Evolutionary conservation across 1,284 basidiomycete genomes (phyloP).

Genomic region (Rhizopogon hawkerae): DNA sequence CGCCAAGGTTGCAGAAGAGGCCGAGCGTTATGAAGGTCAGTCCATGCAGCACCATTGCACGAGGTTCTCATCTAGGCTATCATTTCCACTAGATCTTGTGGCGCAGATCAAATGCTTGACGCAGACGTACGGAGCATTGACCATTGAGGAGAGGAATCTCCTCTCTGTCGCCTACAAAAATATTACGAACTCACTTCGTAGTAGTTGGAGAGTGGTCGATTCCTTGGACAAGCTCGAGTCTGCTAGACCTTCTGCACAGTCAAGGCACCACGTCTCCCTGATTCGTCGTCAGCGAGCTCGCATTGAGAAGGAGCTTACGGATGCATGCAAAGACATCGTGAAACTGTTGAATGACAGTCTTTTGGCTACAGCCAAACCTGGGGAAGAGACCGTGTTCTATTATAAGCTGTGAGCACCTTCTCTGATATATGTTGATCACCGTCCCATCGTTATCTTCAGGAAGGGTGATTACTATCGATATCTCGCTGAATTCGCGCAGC

Average conservation of each 20-base stretch:
- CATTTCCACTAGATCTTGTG: conserved; percentile 41
- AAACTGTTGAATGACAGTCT: conserved; percentile 45
- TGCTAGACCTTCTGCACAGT: conserved; percentile 21
- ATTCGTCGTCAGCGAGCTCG: conserved; percentile 43
- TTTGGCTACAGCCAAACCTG: conserved; percentile 44
- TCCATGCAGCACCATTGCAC: background rate
- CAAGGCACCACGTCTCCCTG: conserved; percentile 36
- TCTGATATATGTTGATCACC: conserved; percentile 9
- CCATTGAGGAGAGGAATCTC: conserved; percentile 58
- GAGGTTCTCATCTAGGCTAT: conserved; percentile 11
- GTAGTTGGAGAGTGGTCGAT: conserved; percentile 55
- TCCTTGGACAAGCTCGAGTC: conserved; percentile 45
- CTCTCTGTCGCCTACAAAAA: conserved; percentile 68
- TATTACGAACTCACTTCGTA: conserved; percentile 50
- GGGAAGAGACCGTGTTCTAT: conserved; percentile 64
- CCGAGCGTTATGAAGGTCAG: conserved; percentile 57
- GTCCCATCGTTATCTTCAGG: conserved; percentile 29
- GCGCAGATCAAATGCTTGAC: conserved; percentile 50
- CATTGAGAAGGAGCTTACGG: conserved; percentile 50
- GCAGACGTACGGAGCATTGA: conserved; percentile 40
- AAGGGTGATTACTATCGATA: conserved; percentile 67
- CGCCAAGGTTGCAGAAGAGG: conserved; percentile 60
- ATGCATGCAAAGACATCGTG: conserved; percentile 52
- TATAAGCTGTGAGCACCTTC: conserved; percentile 47
- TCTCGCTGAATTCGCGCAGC: conserved; percentile 52